Evolutionary conservation across 768 basidiomycete species (phyloP).

Genomic region (Chalciporus pseudorubinellus): DNA sequence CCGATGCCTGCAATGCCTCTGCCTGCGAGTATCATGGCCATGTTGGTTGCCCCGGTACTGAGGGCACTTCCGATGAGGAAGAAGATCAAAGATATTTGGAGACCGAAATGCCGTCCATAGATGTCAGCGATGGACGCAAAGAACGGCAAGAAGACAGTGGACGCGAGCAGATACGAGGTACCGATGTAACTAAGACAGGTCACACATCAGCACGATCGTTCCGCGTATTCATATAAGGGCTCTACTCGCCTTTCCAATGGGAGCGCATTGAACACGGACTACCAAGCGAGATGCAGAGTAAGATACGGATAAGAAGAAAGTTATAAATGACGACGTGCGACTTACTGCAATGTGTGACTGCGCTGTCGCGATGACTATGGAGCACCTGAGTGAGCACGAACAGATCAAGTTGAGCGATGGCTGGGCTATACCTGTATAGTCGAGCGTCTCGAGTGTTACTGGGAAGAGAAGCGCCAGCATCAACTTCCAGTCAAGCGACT

Average conservation of each 20-base stretch:
- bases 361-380: constrained; percentile 49
- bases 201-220: background rate
- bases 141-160: constrained; percentile 52
- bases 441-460: constrained; percentile 38
- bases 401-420: background rate
- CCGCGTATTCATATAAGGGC: background rate
- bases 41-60: constrained; percentile 46
- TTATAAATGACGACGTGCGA: background rate
- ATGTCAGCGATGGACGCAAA: constrained; percentile 50
- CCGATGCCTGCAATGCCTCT: constrained; percentile 50
- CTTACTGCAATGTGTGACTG: constrained; percentile 50
- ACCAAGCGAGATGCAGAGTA: background rate
- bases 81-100: constrained; percentile 43
- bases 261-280: constrained; percentile 32
- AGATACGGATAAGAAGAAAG: too few species aligned
- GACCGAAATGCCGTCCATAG: constrained; percentile 47
- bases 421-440: constrained; percentile 25
- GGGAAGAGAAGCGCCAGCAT: constrained; percentile 41
- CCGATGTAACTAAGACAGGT: constrained; percentile 41
- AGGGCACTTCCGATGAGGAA: constrained; percentile 48
- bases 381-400: background rate
- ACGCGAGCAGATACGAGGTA: constrained; percentile 48
- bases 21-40: constrained; percentile 45
- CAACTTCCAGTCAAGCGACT: constrained; percentile 27
- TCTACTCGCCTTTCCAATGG: constrained; percentile 23